phyloP scores from a whole-genome alignment of 2,329 filamentous ascomycete genomes.

The Endothia cerciana region DNA sequence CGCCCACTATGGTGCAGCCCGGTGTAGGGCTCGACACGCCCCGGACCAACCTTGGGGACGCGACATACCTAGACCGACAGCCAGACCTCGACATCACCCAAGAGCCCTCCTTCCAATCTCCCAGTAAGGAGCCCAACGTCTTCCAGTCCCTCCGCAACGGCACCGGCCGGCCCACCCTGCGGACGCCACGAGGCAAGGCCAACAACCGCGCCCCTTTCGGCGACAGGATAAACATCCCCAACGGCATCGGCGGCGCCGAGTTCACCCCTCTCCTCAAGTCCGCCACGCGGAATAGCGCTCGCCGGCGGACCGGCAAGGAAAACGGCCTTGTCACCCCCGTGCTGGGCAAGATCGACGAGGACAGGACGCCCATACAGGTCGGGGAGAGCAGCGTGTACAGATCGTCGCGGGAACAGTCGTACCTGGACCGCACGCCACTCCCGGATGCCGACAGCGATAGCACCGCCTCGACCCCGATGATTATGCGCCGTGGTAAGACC shows the following conservation, averaged over 20 bases:
- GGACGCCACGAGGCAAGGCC: slow-evolving; percentile 69
- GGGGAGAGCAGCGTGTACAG: slow-evolving; percentile 75
- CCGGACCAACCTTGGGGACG: slow-evolving; percentile 81
- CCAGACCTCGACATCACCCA: slow-evolving; percentile 83
- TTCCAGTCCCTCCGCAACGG: slow-evolving; percentile 75
- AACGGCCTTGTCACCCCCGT: slow-evolving; percentile 71
- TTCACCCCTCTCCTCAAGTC: slow-evolving; percentile 94
- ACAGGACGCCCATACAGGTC: slow-evolving; percentile 73
- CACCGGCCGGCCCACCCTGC: slow-evolving; percentile 57
- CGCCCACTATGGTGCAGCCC: slow-evolving; percentile 62
- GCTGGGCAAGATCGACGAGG: slow-evolving; percentile 67
- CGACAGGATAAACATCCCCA: slow-evolving; percentile 72
- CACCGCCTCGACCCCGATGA: slow-evolving; percentile 79
- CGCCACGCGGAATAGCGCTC: slow-evolving; percentile 72
- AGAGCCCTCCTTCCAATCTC: slow-evolving; percentile 85
- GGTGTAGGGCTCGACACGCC: slow-evolving; percentile 80
- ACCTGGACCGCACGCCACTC: slow-evolving; percentile 72
- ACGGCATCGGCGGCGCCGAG: slow-evolving; percentile 70
- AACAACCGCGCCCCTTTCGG: slow-evolving; percentile 65
- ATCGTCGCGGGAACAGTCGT: slow-evolving; percentile 66
- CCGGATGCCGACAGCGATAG: slow-evolving; percentile 81
- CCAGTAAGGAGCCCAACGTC: slow-evolving; percentile 75
- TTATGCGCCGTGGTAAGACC: slow-evolving; percentile 67
- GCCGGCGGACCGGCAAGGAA: slow-evolving; percentile 62
- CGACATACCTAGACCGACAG: slow-evolving; percentile 73